Base-by-base conservation (phyloP, 2,329 filamentous ascomycete genomes). In the Leptosphaerulina australis region DNA sequence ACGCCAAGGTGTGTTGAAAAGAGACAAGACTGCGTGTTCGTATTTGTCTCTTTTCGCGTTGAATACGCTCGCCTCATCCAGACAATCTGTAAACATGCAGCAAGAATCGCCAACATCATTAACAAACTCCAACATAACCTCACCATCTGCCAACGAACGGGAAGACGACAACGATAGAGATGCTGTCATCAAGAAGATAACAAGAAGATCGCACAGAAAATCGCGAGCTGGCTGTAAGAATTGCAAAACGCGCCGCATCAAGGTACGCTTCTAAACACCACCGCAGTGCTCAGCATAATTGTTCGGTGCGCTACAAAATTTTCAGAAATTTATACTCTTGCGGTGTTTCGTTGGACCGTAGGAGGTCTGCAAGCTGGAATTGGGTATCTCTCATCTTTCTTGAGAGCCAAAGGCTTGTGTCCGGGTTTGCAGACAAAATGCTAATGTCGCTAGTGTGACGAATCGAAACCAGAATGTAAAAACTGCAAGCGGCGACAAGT, bases 161-260 rank as follows among this genome's bases (percentile, higher is more conserved):
- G 55, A 56, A 11, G 37, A 38, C 9, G 40, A 39, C 4, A 21
- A 22, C n/a, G 55, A 55, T n/a, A 31, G 39, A 10, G 38, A 25
- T 10, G 9, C 48, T n/a, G n/a, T n/a, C n/a, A n/a, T n/a, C 1
- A 53, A 39, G 17, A 62, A 58, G 44, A 58, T 60, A 43, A 60
- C 62, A 33, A 34, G 61, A 30, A 56, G 55, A 21, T 55, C 64
- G 15, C 66, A 68, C 55, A 58, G 60, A 24, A 67, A 68, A 38
- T 67, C 63, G 15, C 56, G 66, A 22, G 60, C 56, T 40, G 66
- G 66, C 14, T 68, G 66, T 44, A 58, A 56, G 38, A 63, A 64
- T 21, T 68, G 66, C 44, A 68, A 68, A 29, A 50, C 46, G 4
- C 54, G 66, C 14, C 53, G 66, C 12, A 64, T 68, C 17, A 68